Percentiles rank a stretch among this genome's conserved stretches.
These are phyloP conservation scores for Populus hybrid DNA, from an alignment of 441 rosid species.

Conservation along the genomic window DNA sequence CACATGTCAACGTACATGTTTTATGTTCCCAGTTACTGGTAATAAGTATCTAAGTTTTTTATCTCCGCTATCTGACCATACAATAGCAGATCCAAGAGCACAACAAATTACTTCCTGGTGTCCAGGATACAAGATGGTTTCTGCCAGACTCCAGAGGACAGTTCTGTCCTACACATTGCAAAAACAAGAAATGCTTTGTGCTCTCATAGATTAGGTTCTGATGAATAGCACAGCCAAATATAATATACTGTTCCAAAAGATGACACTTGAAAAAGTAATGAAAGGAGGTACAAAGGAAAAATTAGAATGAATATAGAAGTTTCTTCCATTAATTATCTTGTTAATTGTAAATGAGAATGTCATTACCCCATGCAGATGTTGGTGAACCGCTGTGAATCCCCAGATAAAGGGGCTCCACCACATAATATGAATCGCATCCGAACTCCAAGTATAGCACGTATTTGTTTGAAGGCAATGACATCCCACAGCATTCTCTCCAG, in stretches of 20 bases:
- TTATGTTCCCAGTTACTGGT: not conserved
- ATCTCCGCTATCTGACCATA: not conserved
- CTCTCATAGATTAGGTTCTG: not conserved
- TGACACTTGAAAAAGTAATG: not conserved
- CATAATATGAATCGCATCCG: conserved; percentile 63
- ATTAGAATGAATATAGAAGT: not conserved
- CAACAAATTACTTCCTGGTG: not conserved
- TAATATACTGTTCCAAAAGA: not conserved
- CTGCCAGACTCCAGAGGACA: not conserved
- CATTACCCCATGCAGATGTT: conserved; percentile 93
- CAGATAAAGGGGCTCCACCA: conserved; percentile 97
- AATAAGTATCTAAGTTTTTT: not conserved
- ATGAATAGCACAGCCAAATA: not conserved
- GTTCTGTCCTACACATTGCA: not conserved
- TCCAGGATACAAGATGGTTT: not conserved
- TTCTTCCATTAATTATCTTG: not conserved
- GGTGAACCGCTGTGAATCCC: conserved; percentile 83
- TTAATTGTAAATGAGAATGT: conserved; percentile 16
- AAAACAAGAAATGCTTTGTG: not conserved
- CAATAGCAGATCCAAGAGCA: not conserved
- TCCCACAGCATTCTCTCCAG: conserved; percentile 80
- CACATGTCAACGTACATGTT: not conserved
- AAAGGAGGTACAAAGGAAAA: not conserved
- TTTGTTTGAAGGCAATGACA: conserved; percentile 51
- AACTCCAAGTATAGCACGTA: conserved; percentile 83